phyloP scores from a whole-genome alignment of 768 basidiomycete genomes.

The Russula vinacea region DNA sequence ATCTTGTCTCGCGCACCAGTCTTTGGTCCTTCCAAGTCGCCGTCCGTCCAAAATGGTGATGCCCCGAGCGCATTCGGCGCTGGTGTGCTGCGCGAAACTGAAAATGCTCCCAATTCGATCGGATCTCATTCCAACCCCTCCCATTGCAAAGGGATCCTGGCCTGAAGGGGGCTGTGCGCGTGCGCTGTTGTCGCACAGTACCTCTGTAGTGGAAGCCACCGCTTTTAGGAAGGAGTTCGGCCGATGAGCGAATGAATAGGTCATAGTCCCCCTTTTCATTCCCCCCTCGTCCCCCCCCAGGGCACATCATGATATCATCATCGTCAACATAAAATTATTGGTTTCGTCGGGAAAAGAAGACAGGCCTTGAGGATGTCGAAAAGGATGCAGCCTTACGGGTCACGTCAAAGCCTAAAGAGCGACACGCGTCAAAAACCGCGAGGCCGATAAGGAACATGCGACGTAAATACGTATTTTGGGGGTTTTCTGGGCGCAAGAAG shows the following conservation, averaged over 20 bases:
- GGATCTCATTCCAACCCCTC: slow-evolving; percentile 4
- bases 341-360: slow-evolving; percentile 16
- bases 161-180: background rate
- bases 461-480: slow-evolving; percentile 25
- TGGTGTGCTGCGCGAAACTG: background rate
- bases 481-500: slow-evolving; percentile 27
- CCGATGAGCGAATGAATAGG: slow-evolving; percentile 2
- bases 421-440: slow-evolving; percentile 21
- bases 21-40: slow-evolving; percentile 22
- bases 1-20: slow-evolving; percentile 13
- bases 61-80: slow-evolving; percentile 24
- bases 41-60: slow-evolving; percentile 25
- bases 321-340: slow-evolving; percentile 11
- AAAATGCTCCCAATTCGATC: slow-evolving; percentile 24
- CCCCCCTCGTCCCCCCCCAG: background rate
- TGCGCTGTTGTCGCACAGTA: slow-evolving; percentile 14
- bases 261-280: background rate
- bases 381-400: slow-evolving; percentile 2
- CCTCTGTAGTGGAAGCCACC: background rate
- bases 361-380: slow-evolving; percentile 14
- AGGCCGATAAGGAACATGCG: slow-evolving; percentile 23
- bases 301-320: slow-evolving; percentile 24
- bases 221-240: background rate
- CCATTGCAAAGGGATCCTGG: background rate
- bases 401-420: slow-evolving; percentile 25